Conservation (phyloP, 1,284 basidiomycete species). For the Wallemia mellicola region DNA sequence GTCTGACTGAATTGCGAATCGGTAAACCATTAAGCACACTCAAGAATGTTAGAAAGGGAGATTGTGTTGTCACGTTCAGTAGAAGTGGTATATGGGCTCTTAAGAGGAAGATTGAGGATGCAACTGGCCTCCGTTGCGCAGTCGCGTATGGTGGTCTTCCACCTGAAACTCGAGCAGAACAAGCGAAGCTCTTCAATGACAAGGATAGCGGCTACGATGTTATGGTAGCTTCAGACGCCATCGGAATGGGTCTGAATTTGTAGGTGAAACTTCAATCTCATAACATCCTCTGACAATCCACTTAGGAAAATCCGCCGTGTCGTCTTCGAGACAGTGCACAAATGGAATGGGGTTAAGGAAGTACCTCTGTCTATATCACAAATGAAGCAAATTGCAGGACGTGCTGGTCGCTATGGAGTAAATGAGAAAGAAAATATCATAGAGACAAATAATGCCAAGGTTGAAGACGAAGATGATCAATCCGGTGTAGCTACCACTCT, state of each 20-base stretch:
- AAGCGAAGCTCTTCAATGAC: conserved; percentile 66
- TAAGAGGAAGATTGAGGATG: conserved; percentile 38
- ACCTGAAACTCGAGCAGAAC: conserved; percentile 61
- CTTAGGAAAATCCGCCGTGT: conserved; percentile 67
- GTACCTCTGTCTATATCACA: conserved; percentile 38
- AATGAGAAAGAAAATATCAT: conserved; percentile 14
- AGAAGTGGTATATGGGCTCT: conserved; percentile 44
- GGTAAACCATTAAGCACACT: conserved; percentile 28
- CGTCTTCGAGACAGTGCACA: conserved; percentile 46
- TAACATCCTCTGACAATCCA: neutral
- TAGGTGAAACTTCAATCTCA: conserved; percentile 18
- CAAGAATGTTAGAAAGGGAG: conserved; percentile 36
- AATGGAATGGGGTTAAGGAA: conserved; percentile 32
- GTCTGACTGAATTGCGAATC: conserved; percentile 53
- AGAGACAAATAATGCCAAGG: conserved; percentile 1
- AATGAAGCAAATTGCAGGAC: conserved; percentile 84
- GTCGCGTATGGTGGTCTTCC: conserved; percentile 71
- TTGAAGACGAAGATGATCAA: conserved; percentile 7
- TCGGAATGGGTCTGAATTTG: conserved; percentile 92
- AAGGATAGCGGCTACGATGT: conserved; percentile 46
- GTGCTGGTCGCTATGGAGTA: conserved; percentile 71
- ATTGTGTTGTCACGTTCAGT: conserved; percentile 73
- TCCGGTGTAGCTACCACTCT: conserved; percentile 43
- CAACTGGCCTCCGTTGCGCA: conserved; percentile 44
- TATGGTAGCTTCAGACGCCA: conserved; percentile 66